Conservation (phyloP, 2,329 filamentous ascomycete genomes). For the Truncatella angustata region DNA sequence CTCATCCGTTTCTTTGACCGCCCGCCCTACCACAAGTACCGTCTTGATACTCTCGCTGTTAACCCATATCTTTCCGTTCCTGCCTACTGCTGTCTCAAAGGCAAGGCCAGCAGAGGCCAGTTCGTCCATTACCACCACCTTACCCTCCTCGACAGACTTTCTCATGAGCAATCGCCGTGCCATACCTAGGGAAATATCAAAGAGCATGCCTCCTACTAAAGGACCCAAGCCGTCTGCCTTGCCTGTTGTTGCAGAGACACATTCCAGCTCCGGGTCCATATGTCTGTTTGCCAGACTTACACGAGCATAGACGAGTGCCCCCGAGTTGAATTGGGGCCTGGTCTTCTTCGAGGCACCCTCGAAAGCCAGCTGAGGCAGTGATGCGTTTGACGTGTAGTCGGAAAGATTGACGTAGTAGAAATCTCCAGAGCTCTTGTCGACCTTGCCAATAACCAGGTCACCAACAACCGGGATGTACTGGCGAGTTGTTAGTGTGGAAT, state of each 20-base stretch:
- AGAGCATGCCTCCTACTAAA: slow-evolving; percentile 82
- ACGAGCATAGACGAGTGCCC: slow-evolving; percentile 85
- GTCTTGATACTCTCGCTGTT: slow-evolving; percentile 72
- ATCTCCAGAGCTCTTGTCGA: slow-evolving; percentile 74
- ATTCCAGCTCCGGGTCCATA: slow-evolving; percentile 88
- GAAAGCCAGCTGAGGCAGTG: slow-evolving; percentile 87
- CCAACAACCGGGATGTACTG: slow-evolving; percentile 77
- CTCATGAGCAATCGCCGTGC: slow-evolving; percentile 74
- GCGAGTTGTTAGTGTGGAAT: neutral
- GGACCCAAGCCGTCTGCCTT: slow-evolving; percentile 87
- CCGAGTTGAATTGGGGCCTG: slow-evolving; percentile 70
- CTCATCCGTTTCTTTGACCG: slow-evolving; percentile 76
- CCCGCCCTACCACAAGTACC: slow-evolving; percentile 75
- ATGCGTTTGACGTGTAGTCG: slow-evolving; percentile 59
- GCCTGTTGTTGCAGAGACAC: slow-evolving; percentile 80
- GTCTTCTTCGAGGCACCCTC: slow-evolving; percentile 92
- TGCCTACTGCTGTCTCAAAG: slow-evolving; percentile 91
- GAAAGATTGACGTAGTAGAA: slow-evolving; percentile 78
- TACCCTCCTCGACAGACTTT: slow-evolving; percentile 58
- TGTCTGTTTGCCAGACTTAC: slow-evolving; percentile 75
- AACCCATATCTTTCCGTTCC: slow-evolving; percentile 92
- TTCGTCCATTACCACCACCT: slow-evolving; percentile 74
- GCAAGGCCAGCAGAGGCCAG: slow-evolving; percentile 72
- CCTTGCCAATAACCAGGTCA: slow-evolving; percentile 85
- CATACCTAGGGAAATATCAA: slow-evolving; percentile 75